Conservation (phyloP, 495 filamentous ascomycete species). For the Aspergillus incahuasiensis region DNA sequence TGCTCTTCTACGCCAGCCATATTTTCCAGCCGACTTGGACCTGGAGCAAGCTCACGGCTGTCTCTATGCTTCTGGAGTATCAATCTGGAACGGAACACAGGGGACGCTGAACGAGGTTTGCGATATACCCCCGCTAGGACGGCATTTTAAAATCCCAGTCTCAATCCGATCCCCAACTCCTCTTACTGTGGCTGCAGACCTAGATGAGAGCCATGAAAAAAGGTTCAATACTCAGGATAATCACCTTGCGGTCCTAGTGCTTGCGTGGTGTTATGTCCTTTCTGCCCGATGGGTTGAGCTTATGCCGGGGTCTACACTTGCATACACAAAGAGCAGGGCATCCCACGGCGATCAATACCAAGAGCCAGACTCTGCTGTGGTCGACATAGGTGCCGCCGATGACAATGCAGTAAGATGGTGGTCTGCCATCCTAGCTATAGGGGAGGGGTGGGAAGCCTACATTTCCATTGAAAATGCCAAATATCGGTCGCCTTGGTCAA, state of each 20-base stretch:
- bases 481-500: slow-evolving; percentile 4
- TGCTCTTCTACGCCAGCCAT: slow-evolving; percentile 4
- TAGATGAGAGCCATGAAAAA: neutral
- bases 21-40: slow-evolving; percentile 3
- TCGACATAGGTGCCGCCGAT: neutral
- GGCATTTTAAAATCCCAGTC: slow-evolving; percentile 1
- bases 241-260: neutral
- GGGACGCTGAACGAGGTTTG: neutral
- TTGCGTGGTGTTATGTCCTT: slow-evolving; percentile 6
- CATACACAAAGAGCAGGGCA: slow-evolving; percentile 5
- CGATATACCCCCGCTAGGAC: slow-evolving; percentile 1
- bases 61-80: slow-evolving; percentile 1
- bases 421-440: slow-evolving; percentile 5
- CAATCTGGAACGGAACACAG: neutral
- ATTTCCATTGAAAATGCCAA: neutral
- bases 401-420: slow-evolving; percentile 3
- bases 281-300: neutral
- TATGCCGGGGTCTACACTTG: slow-evolving; percentile 2
- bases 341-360: neutral
- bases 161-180: neutral
- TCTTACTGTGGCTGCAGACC: slow-evolving; percentile 1
- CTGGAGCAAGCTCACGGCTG: neutral
- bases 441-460: slow-evolving; percentile 1
- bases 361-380: slow-evolving; percentile 2
- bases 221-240: neutral